A percentile compares a stretch with the other conserved stretches of the same genome.
Conservation (phyloP, 192 early-diverging fungal species). For the Backusella mclennaniae region DNA sequence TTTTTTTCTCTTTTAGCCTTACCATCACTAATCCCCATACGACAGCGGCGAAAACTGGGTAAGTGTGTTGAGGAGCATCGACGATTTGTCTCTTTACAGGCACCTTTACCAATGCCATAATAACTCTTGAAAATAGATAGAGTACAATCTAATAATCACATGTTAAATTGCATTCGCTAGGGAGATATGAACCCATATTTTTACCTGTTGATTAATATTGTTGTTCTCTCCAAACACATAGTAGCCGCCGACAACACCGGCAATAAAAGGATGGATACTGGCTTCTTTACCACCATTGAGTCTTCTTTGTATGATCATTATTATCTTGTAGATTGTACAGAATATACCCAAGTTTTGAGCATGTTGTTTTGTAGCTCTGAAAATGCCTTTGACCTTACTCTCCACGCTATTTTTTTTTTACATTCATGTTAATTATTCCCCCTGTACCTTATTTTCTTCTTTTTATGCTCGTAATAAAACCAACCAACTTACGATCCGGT, state of each 20-base stretch:
- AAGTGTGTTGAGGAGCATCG: conserved; percentile 75
- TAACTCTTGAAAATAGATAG: conserved; percentile 91
- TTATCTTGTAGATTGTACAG: conserved; percentile 91
- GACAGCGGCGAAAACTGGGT: conserved; percentile 90
- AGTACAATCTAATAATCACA: conserved; percentile 72
- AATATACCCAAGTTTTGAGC: conserved; percentile 87
- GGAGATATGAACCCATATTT: background rate
- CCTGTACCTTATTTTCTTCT: background rate
- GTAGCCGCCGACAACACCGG: conserved; percentile 90
- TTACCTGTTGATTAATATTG: conserved; percentile 93
- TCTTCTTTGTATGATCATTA: conserved; percentile 75
- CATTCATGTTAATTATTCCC: background rate
- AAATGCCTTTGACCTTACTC: conserved; percentile 73
- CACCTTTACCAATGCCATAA: conserved; percentile 83
- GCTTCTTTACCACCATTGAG: conserved; percentile 76
- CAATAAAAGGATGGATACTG: conserved; percentile 80
- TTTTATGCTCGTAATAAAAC: background rate
- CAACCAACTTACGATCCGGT: conserved; percentile 49
- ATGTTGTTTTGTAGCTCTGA: conserved; percentile 88
- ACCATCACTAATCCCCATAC: conserved; percentile 93
- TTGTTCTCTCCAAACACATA: conserved; percentile 95
- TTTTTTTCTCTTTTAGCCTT: conserved; percentile 1
- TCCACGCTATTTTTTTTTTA: conserved; percentile 51
- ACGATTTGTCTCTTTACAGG: conserved; percentile 69
- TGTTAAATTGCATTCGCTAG: background rate